phyloP scores from a whole-genome alignment of 2,329 filamentous ascomycete genomes.

The Cladosporium sp. region DNA sequence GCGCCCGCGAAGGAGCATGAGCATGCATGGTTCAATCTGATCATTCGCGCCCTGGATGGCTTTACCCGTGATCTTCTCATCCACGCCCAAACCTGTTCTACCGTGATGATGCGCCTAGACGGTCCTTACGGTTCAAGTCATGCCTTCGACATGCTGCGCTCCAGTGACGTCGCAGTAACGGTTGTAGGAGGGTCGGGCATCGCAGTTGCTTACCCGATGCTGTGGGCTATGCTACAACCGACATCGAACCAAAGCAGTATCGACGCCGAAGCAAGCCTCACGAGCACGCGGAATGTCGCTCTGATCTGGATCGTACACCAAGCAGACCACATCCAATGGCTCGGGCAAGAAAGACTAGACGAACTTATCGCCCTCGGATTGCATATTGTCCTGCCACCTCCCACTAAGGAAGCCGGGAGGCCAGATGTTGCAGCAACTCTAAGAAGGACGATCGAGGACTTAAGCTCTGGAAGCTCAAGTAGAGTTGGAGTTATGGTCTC shows the following conservation, averaged over 20 bases:
- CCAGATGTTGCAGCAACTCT: slow-evolving; percentile 50
- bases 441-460: slow-evolving; percentile 32
- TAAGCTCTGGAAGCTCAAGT: slow-evolving; percentile 22
- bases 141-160: slow-evolving; percentile 50
- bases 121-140: slow-evolving; percentile 61
- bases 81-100: slow-evolving; percentile 44
- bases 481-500: slow-evolving; percentile 52
- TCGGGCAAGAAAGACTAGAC: slow-evolving; percentile 46
- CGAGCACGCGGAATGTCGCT: slow-evolving; percentile 21
- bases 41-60: slow-evolving; percentile 57
- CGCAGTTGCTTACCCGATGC: slow-evolving; percentile 59
- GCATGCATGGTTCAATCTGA: slow-evolving; percentile 53
- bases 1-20: slow-evolving; percentile 41
- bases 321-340: slow-evolving; percentile 50
- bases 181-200: slow-evolving; percentile 63
- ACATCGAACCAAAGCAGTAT: background rate
- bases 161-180: slow-evolving; percentile 49
- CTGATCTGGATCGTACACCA: slow-evolving; percentile 60
- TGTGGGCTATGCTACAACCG: slow-evolving; percentile 42
- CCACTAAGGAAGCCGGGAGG: slow-evolving; percentile 51
- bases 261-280: slow-evolving; percentile 17
- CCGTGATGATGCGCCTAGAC: slow-evolving; percentile 52
- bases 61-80: slow-evolving; percentile 56
- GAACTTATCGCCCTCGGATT: slow-evolving; percentile 49
- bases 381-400: slow-evolving; percentile 51